phyloP scores from a whole-genome alignment of 495 filamentous ascomycete species.

The Xylaria curta region DNA sequence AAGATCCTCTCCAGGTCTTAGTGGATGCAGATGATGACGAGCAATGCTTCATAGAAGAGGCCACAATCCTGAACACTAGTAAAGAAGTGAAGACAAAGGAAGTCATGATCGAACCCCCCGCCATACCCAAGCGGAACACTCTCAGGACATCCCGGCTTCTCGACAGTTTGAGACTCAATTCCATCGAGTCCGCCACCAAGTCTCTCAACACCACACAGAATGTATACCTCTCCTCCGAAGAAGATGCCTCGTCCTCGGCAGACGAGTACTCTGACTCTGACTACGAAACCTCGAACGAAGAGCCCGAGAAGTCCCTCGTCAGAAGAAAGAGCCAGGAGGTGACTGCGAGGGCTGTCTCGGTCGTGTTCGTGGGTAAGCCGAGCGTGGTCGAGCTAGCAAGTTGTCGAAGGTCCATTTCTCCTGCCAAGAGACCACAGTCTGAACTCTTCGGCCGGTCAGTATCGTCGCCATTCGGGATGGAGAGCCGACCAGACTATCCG shows the following conservation, averaged over 20 bases:
- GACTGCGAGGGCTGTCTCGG: conserved; percentile 56
- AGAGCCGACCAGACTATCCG: conserved; percentile 28
- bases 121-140: conserved; percentile 50
- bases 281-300: conserved; percentile 52
- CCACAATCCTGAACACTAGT: conserved; percentile 35
- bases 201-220: conserved; percentile 47
- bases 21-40: conserved; percentile 37
- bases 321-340: conserved; percentile 52
- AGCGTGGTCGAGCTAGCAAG: conserved; percentile 52
- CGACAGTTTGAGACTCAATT: conserved; percentile 49
- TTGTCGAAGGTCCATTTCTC: conserved; percentile 47
- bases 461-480: conserved; percentile 37
- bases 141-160: conserved; percentile 52
- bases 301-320: conserved; percentile 41
- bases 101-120: conserved; percentile 38
- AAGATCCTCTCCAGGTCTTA: conserved; percentile 36
- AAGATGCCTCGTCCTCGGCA: conserved; percentile 57
- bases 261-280: conserved; percentile 59
- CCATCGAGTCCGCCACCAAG: conserved; percentile 41
- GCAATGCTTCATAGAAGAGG: conserved; percentile 37
- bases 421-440: conserved; percentile 38
- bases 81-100: conserved; percentile 35
- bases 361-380: conserved; percentile 55
- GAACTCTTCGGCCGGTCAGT: conserved; percentile 37
- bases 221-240: conserved; percentile 58